These are phyloP conservation scores for Balamuthia mandrillaris DNA, from an alignment of 208 protist genomes.

Conservation along the genomic window DNA sequence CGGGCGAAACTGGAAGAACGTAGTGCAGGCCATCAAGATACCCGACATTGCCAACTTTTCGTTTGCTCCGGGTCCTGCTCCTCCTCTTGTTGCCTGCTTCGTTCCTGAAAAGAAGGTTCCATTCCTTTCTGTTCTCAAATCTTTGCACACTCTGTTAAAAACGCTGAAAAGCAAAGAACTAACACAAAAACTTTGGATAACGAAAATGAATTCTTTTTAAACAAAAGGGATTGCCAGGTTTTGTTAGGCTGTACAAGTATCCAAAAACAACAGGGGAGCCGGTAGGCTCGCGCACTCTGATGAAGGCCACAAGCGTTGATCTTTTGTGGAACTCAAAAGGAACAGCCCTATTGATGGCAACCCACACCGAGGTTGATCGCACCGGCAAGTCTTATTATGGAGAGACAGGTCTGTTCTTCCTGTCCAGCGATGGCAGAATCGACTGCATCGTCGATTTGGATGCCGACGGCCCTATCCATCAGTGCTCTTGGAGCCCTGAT, in stretches of 20 bases:
- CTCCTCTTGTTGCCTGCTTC: slow-evolving; percentile 44
- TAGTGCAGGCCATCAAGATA: slow-evolving; percentile 15
- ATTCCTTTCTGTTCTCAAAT: no score
- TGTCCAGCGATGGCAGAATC: not conserved
- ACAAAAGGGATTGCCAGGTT: slow-evolving; percentile 1
- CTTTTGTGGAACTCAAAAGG: slow-evolving; percentile 48
- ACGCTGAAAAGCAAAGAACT: no score
- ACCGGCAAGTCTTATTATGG: slow-evolving; percentile 65
- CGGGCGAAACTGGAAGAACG: slow-evolving; percentile 9
- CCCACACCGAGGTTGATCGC: slow-evolving; percentile 47
- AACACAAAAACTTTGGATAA: no score
- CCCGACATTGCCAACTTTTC: slow-evolving; percentile 8
- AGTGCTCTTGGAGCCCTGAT: slow-evolving; percentile 51
- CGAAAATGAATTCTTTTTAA: no score
- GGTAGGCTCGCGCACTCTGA: slow-evolving; percentile 26
- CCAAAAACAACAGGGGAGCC: slow-evolving; percentile 30
- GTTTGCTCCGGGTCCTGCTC: slow-evolving; percentile 37
- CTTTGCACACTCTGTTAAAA: no score
- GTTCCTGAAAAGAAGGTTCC: slow-evolving; percentile 51
- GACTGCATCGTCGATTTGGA: not conserved
- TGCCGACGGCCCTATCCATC: slow-evolving; percentile 54
- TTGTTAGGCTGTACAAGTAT: slow-evolving; percentile 37
- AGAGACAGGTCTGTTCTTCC: slow-evolving; percentile 46
- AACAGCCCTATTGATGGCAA: slow-evolving; percentile 19
- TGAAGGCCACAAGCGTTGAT: slow-evolving; percentile 46